A percentile compares a stretch with the other conserved stretches of the same genome.
These are phyloP conservation scores for Davidsoniella neocaledoniae DNA, from an alignment of 2,329 filamentous ascomycete species.

Conservation along the genomic window DNA sequence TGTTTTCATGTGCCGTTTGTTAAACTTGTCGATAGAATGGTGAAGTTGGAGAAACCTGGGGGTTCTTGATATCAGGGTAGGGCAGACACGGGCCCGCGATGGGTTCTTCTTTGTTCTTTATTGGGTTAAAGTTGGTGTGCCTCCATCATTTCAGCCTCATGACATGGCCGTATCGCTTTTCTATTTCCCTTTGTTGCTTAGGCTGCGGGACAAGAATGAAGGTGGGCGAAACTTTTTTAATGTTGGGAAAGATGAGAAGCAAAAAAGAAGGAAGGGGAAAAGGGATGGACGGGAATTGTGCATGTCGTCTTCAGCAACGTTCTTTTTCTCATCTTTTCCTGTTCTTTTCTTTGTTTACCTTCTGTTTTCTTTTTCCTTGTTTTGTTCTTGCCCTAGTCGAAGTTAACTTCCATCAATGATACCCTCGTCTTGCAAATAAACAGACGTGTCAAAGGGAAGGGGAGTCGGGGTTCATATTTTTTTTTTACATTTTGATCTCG, in stretches of 20 bases:
- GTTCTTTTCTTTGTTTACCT: background rate
- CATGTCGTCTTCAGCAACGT: background rate
- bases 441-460: conserved; percentile 5
- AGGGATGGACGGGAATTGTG: background rate
- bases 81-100: no score
- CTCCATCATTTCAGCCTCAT: background rate
- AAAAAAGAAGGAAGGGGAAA: no score
- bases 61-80: no score
- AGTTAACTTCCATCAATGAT: conserved; percentile 4
- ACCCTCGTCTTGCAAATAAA: conserved; percentile 7
- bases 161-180: conserved; percentile 1
- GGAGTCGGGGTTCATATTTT: background rate
- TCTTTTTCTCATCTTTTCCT: background rate
- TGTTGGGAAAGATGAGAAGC: no score
- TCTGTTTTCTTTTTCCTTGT: conserved; percentile 1
- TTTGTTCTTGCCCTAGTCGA: conserved; percentile 5
- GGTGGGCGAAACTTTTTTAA: background rate
- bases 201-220: background rate
- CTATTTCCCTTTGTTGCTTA: background rate
- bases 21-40: no score
- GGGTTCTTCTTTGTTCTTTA: background rate
- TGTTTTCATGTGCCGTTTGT: no score
- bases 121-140: background rate
- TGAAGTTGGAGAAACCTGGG: no score
- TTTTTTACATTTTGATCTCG: background rate